A percentile compares a stretch with the other conserved stretches of the same genome.
These are phyloP conservation scores for Cryptococcus sp. DNA, from an alignment of 1,284 basidiomycete genomes.

Conservation along the genomic window DNA sequence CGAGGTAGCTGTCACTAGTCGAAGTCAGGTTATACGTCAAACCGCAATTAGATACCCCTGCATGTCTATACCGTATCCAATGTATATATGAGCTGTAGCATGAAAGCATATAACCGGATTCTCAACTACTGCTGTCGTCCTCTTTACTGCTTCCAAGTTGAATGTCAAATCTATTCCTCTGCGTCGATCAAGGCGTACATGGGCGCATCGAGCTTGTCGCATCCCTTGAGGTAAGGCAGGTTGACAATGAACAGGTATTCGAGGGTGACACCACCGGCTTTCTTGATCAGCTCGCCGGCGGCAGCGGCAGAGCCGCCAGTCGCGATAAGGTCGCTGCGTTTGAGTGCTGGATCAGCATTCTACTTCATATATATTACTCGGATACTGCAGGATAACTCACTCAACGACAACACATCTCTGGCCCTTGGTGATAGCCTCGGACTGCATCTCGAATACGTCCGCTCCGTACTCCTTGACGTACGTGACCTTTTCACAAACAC, in stretches of 20 bases:
- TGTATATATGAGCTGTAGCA: no score
- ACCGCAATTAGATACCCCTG: neutral
- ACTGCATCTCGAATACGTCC: constrained; percentile 94
- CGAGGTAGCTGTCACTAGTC: neutral
- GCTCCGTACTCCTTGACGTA: constrained; percentile 94
- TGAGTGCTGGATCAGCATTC: neutral
- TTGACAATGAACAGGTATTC: constrained; percentile 97
- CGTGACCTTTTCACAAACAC: constrained; percentile 70
- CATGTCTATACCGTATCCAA: constrained; percentile 4
- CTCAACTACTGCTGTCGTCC: no score
- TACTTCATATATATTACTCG: no score
- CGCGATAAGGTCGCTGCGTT: constrained; percentile 77
- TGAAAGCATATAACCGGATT: no score
- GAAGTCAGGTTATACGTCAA: neutral
- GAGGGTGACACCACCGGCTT: constrained; percentile 78
- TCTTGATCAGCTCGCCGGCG: constrained; percentile 84
- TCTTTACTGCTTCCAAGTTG: no score
- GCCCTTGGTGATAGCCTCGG: constrained; percentile 75
- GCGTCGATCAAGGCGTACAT: constrained; percentile 79
- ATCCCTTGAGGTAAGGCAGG: constrained; percentile 77
- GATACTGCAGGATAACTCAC: no score
- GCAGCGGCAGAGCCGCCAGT: constrained; percentile 95
- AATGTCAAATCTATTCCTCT: constrained; percentile 61
- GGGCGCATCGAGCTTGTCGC: constrained; percentile 78
- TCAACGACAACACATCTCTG: constrained; percentile 89